These are phyloP conservation scores for Lophiotrema nucula DNA, from an alignment of 495 filamentous ascomycete genomes.

Conservation along the genomic window DNA sequence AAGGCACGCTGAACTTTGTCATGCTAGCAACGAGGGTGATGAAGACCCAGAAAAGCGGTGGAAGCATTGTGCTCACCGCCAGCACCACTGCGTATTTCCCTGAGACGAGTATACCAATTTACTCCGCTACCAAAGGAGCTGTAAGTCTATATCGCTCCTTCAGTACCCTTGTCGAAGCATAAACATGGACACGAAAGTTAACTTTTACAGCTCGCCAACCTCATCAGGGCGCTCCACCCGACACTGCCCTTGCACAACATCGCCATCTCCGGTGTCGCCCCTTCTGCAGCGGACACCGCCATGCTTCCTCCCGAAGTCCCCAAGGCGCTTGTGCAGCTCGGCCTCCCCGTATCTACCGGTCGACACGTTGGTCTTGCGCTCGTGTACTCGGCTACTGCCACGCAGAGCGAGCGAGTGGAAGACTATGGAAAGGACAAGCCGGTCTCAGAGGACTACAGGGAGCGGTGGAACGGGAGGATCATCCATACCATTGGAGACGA, in stretches of 20 bases:
- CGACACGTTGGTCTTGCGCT: background rate
- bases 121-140: background rate
- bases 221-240: background rate
- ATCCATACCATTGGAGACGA: background rate
- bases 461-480: background rate
- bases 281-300: background rate
- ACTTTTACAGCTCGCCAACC: background rate
- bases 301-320: background rate
- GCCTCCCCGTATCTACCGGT: background rate
- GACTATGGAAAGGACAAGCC: background rate
- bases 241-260: background rate
- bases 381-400: background rate
- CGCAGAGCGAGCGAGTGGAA: background rate
- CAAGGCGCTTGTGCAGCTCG: background rate
- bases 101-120: background rate
- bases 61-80: background rate
- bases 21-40: background rate
- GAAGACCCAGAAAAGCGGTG: background rate
- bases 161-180: background rate
- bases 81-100: background rate
- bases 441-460: background rate
- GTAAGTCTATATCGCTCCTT: background rate
- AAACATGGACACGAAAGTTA: background rate
- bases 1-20: background rate
- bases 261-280: background rate